Conservation (phyloP, 192 early-diverging fungal genomes). For the Umbelopsis sp. region DNA sequence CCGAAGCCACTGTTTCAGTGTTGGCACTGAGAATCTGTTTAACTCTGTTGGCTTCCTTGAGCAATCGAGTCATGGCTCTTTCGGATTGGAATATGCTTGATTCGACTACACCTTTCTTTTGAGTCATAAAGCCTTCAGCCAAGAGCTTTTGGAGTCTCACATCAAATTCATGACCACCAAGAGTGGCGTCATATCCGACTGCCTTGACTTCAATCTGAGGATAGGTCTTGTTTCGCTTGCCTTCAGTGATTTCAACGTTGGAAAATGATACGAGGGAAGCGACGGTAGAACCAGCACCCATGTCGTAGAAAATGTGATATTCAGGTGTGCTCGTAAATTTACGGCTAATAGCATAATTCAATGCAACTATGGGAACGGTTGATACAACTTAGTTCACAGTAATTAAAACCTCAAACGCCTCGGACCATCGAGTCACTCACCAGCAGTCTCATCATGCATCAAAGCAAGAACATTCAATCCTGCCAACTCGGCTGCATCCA, state of each 20-base stretch:
- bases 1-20: conserved; percentile 78
- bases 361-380: conserved; percentile 57
- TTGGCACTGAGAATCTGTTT: conserved; percentile 98
- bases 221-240: conserved; percentile 55
- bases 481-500: conserved; percentile 92
- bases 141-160: conserved; percentile 79
- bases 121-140: conserved; percentile 70
- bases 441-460: conserved; percentile 93
- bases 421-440: conserved; percentile 36
- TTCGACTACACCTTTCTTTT: conserved; percentile 49
- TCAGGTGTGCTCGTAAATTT: conserved; percentile 64
- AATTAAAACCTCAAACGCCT: neutral
- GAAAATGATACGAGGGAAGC: conserved; percentile 85
- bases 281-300: conserved; percentile 95
- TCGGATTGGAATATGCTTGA: conserved; percentile 61
- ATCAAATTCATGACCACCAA: conserved; percentile 92
- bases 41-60: conserved; percentile 93
- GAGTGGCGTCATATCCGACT: conserved; percentile 75
- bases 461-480: conserved; percentile 80
- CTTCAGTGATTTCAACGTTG: conserved; percentile 56
- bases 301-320: conserved; percentile 94
- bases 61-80: conserved; percentile 85
- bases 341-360: conserved; percentile 87
- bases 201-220: conserved; percentile 80
- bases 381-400: neutral